Evolutionary conservation across 73 alveolate species (phyloP).

Genomic region (Paramecium sonneborni): DNA sequence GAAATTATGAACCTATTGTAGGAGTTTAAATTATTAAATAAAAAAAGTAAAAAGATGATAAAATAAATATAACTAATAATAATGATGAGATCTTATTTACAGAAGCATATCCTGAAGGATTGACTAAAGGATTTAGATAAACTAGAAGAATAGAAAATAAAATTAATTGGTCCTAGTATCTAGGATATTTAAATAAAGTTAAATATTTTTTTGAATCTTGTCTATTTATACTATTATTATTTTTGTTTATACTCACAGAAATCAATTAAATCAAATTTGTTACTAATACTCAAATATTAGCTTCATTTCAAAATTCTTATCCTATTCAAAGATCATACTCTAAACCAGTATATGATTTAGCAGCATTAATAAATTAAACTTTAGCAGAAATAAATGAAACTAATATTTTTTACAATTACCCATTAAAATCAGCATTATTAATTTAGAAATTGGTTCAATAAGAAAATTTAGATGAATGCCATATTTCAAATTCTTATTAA

Average conservation of each 20-base stretch:
- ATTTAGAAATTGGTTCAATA: not conserved
- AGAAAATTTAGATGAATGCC: not conserved
- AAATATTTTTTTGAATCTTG: constrained; percentile 50
- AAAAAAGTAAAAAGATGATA: not conserved
- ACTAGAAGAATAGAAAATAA: not conserved
- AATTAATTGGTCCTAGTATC: not conserved
- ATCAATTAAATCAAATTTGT: not conserved
- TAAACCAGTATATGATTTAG: not conserved
- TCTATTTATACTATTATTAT: not conserved
- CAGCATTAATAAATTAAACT: not conserved
- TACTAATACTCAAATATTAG: not conserved
- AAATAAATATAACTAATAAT: not conserved
- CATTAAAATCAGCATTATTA: not conserved
- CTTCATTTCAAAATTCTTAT: not conserved
- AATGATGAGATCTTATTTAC: not conserved
- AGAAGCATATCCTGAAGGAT: constrained; percentile 15
- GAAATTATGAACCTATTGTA: constrained; percentile 44
- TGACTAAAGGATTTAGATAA: not conserved
- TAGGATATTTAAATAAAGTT: not conserved
- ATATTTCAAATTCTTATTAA: not conserved
- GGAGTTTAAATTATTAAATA: not conserved
- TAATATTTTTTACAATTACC: not conserved
- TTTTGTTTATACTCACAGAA: not conserved
- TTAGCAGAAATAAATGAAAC: not conserved
- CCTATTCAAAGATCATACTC: not conserved